Percentiles rank a stretch among this genome's conserved stretches.
Conservation (phyloP, 192 early-diverging fungal species). For the Linnemannia exigua region DNA sequence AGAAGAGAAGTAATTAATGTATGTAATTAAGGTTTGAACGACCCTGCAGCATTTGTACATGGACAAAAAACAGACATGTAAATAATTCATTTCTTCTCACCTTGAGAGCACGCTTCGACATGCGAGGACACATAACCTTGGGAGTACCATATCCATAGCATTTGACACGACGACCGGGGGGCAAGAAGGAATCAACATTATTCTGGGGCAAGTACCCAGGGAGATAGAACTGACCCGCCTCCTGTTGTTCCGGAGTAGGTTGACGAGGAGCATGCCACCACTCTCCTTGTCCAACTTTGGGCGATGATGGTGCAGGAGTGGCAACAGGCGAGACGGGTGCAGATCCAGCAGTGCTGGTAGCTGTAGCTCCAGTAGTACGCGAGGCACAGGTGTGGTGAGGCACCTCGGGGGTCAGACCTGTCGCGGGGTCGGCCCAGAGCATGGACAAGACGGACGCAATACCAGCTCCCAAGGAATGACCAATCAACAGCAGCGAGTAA, state of each 20-base stretch:
- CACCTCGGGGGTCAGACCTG: constrained; percentile 54
- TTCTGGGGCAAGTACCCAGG: constrained; percentile 35
- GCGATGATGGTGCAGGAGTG: neutral
- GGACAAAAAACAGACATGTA: neutral
- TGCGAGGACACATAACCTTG: constrained; percentile 58
- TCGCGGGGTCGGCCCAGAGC: constrained; percentile 59
- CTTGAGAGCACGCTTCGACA: constrained; percentile 58
- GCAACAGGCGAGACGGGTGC: neutral
- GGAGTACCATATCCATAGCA: constrained; percentile 63
- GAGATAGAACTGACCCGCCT: constrained; percentile 23
- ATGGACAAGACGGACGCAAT: constrained; percentile 61
- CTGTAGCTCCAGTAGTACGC: neutral
- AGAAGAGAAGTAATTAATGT: neutral
- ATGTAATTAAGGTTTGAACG: neutral
- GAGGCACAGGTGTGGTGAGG: constrained; percentile 23
- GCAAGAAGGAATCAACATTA: constrained; percentile 45
- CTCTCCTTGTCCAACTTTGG: neutral
- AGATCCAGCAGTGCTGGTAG: neutral
- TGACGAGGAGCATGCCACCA: neutral
- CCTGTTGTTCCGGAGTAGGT: neutral
- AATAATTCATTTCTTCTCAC: constrained; percentile 22
- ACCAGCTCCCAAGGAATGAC: constrained; percentile 68
- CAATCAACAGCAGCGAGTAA: constrained; percentile 61
- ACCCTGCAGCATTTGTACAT: neutral
- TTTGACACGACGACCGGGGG: constrained; percentile 59